A percentile compares a stretch with the other conserved stretches of the same genome.
Conservation (phyloP, 2,329 filamentous ascomycete genomes). For the Phialophora tarda region DNA sequence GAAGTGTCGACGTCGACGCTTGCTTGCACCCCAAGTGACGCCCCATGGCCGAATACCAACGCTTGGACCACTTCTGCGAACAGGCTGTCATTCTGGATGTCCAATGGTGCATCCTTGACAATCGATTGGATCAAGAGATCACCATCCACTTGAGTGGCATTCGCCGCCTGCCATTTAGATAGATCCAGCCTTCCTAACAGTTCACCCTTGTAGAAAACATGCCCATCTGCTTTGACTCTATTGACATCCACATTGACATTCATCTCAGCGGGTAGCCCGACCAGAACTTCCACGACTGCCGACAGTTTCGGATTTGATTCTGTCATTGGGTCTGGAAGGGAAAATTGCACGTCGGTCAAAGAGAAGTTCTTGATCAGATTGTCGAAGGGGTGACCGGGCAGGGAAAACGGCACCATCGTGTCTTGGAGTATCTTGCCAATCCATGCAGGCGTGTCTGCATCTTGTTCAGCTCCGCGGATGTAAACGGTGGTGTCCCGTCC, state of each 20-base stretch:
- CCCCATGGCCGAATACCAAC: slow-evolving; percentile 72
- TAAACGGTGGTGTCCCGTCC: slow-evolving; percentile 80
- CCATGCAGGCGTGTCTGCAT: slow-evolving; percentile 77
- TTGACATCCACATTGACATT: slow-evolving; percentile 83
- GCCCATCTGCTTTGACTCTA: slow-evolving; percentile 74
- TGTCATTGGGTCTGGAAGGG: slow-evolving; percentile 78
- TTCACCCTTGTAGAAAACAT: slow-evolving; percentile 77
- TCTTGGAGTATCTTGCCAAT: slow-evolving; percentile 78
- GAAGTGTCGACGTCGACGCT: slow-evolving; percentile 80
- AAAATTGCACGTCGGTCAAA: slow-evolving; percentile 82
- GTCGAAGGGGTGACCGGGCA: slow-evolving; percentile 81
- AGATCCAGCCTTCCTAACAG: slow-evolving; percentile 84
- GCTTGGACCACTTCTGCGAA: slow-evolving; percentile 81
- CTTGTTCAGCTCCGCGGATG: slow-evolving; percentile 75
- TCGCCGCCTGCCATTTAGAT: slow-evolving; percentile 80
- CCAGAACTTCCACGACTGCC: slow-evolving; percentile 78
- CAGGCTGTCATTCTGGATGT: slow-evolving; percentile 78
- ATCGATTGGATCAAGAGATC: slow-evolving; percentile 74
- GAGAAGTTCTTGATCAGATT: slow-evolving; percentile 87
- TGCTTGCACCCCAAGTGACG: slow-evolving; percentile 77
- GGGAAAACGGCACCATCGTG: slow-evolving; percentile 80
- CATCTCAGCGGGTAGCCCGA: slow-evolving; percentile 81
- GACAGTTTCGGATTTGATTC: slow-evolving; percentile 80
- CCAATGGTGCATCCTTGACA: slow-evolving; percentile 78
- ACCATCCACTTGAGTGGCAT: slow-evolving; percentile 72